phyloP scores from a whole-genome alignment of 495 filamentous ascomycete species.

The Talaromyces nanjingensis region DNA sequence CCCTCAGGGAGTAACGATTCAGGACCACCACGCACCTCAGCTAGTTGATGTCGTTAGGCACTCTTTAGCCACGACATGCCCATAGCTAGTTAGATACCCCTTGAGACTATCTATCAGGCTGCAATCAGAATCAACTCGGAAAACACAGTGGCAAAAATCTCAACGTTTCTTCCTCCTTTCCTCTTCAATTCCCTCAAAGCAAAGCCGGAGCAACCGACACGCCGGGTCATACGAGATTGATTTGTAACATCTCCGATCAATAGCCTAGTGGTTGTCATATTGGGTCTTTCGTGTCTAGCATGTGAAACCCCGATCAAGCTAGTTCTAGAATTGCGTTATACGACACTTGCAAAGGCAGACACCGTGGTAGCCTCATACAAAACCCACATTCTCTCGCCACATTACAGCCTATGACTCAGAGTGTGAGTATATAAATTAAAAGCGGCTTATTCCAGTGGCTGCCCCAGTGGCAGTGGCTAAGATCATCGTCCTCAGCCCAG shows the following conservation, averaged over 20 bases:
- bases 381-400: not conserved
- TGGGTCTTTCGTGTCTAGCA: not conserved
- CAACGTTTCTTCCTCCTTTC: not conserved
- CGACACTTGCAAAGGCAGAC: not conserved
- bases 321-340: not conserved
- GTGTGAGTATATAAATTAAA: not conserved
- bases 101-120: not conserved
- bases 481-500: no score
- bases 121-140: not conserved
- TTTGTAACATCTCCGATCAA: not conserved
- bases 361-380: not conserved
- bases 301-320: not conserved
- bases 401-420: not conserved
- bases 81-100: not conserved
- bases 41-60: not conserved
- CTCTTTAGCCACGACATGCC: not conserved
- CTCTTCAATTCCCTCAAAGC: not conserved
- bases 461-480: not conserved
- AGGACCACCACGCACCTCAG: not conserved
- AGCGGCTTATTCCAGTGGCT: not conserved
- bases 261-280: not conserved
- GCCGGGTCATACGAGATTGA: not conserved
- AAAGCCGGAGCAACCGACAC: not conserved
- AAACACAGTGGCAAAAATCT: not conserved
- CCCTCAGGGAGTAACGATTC: not conserved